Conservation (phyloP, 2,329 filamentous ascomycete species). For the Pestalotiopsis sp. region DNA sequence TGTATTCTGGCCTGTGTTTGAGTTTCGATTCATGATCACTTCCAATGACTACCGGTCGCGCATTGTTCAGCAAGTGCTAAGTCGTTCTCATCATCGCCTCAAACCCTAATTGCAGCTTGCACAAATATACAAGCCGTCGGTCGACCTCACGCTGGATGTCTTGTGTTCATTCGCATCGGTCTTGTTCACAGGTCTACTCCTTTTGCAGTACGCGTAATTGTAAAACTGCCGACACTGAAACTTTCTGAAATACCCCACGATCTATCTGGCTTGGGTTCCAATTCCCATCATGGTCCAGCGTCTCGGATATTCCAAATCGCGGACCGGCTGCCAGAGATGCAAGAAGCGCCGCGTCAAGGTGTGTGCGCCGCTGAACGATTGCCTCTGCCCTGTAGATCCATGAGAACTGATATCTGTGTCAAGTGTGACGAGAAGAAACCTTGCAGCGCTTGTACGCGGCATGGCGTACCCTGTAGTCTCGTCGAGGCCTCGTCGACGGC, state of each 20-base stretch:
- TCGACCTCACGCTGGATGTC: too few relatives aligned
- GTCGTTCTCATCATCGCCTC: too few relatives aligned
- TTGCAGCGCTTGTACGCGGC: constrained; percentile 38
- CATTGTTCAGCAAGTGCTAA: too few relatives aligned
- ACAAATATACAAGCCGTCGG: too few relatives aligned
- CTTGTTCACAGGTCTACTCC: too few relatives aligned
- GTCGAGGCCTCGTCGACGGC: constrained; percentile 14
- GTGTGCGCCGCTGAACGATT: background rate
- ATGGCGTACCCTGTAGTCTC: constrained; percentile 37
- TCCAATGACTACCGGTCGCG: too few relatives aligned
- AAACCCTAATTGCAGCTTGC: too few relatives aligned
- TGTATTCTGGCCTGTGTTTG: background rate
- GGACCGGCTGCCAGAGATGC: constrained; percentile 8
- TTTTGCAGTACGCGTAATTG: too few relatives aligned
- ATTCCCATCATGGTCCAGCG: background rate
- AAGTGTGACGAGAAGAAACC: constrained; percentile 44
- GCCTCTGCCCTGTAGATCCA: background rate
- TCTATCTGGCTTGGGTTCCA: background rate
- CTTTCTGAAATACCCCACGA: background rate
- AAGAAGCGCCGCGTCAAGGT: constrained; percentile 12
- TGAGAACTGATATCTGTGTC: background rate
- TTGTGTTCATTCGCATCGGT: too few relatives aligned
- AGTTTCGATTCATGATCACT: too few relatives aligned
- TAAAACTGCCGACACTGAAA: too few relatives aligned
- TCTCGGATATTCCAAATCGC: constrained; percentile 7